Conservation (phyloP, 2,329 filamentous ascomycete species). For the Aspergillus sp. region DNA sequence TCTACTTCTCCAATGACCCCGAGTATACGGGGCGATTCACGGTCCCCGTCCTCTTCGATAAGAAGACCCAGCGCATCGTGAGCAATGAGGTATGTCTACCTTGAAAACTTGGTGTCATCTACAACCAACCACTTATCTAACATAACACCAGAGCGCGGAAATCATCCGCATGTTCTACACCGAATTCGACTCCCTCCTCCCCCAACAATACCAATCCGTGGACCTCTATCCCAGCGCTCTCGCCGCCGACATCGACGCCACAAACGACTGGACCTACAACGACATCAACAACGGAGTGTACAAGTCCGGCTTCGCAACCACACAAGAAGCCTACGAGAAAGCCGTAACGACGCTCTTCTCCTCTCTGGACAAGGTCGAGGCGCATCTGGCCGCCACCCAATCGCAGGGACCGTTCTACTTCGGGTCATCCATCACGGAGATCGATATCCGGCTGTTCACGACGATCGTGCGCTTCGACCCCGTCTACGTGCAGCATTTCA, state of each 20-base stretch:
- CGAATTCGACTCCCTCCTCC: constrained; percentile 73
- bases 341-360: constrained; percentile 71
- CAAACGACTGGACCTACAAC: constrained; percentile 78
- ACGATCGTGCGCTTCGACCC: constrained; percentile 72
- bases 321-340: constrained; percentile 76
- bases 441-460: constrained; percentile 73
- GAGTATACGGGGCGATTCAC: constrained; percentile 79
- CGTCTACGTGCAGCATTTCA: constrained; percentile 80
- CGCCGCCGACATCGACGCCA: constrained; percentile 68
- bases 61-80: constrained; percentile 70
- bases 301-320: constrained; percentile 76
- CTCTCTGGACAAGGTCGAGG: constrained; percentile 73
- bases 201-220: constrained; percentile 58
- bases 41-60: constrained; percentile 78
- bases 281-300: constrained; percentile 55
- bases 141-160: constrained; percentile 60
- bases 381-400: constrained; percentile 57
- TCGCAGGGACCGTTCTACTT: constrained; percentile 64
- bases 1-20: constrained; percentile 75
- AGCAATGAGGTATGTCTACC: constrained; percentile 70
- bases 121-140: constrained; percentile 1
- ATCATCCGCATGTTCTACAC: constrained; percentile 87
- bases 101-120: not conserved
- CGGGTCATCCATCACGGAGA: constrained; percentile 74
- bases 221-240: constrained; percentile 68